Conservation (phyloP, 805 yeast genomes). For the Torulaspora franciscae region DNA sequence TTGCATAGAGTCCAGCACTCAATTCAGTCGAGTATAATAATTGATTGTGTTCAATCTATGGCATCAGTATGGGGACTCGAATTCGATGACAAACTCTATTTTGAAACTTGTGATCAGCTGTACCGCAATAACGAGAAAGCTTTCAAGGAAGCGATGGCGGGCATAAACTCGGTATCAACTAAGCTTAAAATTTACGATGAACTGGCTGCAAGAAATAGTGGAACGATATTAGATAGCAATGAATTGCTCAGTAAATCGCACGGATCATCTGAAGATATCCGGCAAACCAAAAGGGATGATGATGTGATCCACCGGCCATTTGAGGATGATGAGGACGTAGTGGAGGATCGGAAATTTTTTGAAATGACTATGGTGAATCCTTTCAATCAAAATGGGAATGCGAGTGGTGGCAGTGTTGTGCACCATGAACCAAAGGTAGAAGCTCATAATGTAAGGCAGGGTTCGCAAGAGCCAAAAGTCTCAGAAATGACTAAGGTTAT, state of each 20-base stretch:
- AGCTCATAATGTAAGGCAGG: constrained; percentile 1
- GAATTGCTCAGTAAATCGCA: constrained; percentile 5
- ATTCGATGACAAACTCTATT: constrained; percentile 25
- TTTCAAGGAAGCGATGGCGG: constrained; percentile 16
- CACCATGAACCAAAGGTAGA: constrained; percentile 14
- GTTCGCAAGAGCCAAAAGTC: constrained; percentile 15
- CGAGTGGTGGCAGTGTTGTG: constrained; percentile 25
- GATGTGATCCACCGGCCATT: neutral
- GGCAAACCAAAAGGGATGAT: neutral
- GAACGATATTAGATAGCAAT: constrained; percentile 13
- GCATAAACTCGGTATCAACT: constrained; percentile 23
- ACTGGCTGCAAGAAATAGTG: constrained; percentile 25
- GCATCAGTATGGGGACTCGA: constrained; percentile 31
- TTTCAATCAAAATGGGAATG: constrained; percentile 17
- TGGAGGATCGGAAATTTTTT: constrained; percentile 24
- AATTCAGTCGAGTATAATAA: neutral
- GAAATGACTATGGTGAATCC: constrained; percentile 38
- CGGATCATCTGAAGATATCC: neutral
- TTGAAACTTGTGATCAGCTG: constrained; percentile 18
- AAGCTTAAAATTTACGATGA: constrained; percentile 30
- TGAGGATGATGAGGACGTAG: constrained; percentile 7
- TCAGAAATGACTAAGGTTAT: constrained; percentile 35
- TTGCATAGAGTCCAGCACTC: neutral
- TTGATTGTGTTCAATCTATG: constrained; percentile 11
- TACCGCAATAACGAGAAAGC: constrained; percentile 12